These are phyloP conservation scores for Astrocystis sublimbata DNA, from an alignment of 495 filamentous ascomycete genomes.

Conservation along the genomic window DNA sequence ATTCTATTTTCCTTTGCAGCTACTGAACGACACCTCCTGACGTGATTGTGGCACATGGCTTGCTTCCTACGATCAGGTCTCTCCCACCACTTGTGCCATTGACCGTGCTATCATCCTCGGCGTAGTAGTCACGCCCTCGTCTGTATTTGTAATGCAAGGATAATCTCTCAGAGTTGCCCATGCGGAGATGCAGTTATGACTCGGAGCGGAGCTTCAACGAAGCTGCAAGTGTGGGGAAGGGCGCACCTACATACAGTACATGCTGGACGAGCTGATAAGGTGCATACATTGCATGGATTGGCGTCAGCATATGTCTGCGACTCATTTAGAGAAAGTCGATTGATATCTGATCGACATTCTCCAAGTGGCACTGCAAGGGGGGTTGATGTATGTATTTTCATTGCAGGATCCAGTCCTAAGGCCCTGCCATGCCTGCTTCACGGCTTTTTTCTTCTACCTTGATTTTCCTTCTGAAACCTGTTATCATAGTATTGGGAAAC, in stretches of 20 bases:
- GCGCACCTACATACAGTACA: conserved; percentile 1
- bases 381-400: too few species aligned
- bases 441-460: neutral
- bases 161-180: neutral
- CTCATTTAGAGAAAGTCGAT: too few species aligned
- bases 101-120: neutral
- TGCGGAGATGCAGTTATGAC: conserved; percentile 7
- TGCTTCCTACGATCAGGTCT: neutral
- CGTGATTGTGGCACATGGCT: neutral
- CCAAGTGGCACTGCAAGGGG: too few species aligned
- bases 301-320: neutral
- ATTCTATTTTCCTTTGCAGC: neutral
- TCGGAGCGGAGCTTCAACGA: conserved; percentile 4
- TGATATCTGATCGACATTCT: too few species aligned
- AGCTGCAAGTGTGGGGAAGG: conserved; percentile 14
- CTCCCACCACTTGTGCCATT: neutral
- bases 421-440: too few species aligned
- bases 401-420: too few species aligned
- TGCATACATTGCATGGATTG: conserved; percentile 2
- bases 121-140: conserved; percentile 1
- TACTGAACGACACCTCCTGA: neutral
- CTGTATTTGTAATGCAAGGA: neutral
- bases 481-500: neutral
- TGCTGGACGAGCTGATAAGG: conserved; percentile 8
- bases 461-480: neutral